Evolutionary conservation across 176 grass and related monocot species (phyloP).

Genomic region (Musa troglodytarum): DNA sequence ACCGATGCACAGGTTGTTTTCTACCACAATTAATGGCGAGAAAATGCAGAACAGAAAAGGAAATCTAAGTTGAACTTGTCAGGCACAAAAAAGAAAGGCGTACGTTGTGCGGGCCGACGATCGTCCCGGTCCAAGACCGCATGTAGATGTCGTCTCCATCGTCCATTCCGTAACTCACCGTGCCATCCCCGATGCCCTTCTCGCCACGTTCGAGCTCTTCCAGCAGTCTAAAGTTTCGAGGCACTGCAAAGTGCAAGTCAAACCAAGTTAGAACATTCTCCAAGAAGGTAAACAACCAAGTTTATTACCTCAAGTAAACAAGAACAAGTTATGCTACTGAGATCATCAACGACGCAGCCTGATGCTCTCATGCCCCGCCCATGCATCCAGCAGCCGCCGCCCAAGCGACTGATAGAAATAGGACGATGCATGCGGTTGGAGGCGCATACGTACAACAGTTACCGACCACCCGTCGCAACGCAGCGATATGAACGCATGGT

Average conservation of each 20-base stretch:
- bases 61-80: neutral
- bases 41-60: neutral
- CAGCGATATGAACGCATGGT: neutral
- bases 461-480: no score
- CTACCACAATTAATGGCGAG: neutral
- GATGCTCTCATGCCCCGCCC: neutral
- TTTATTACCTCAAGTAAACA: no score
- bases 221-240: constrained; percentile 45
- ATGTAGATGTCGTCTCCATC: constrained; percentile 71
- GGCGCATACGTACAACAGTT: no score
- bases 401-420: neutral
- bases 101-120: constrained; percentile 56
- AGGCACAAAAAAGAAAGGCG: no score
- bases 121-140: constrained; percentile 70
- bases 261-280: neutral
- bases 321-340: neutral
- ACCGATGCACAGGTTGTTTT: no score
- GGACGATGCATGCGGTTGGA: no score
- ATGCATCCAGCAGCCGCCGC: neutral
- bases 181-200: constrained; percentile 46
- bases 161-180: constrained; percentile 49
- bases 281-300: neutral
- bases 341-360: neutral
- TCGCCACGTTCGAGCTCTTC: constrained; percentile 56
- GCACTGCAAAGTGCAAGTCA: constrained; percentile 15